Conservation (phyloP, 1,284 basidiomycete genomes). For the Coniophora puteana region DNA sequence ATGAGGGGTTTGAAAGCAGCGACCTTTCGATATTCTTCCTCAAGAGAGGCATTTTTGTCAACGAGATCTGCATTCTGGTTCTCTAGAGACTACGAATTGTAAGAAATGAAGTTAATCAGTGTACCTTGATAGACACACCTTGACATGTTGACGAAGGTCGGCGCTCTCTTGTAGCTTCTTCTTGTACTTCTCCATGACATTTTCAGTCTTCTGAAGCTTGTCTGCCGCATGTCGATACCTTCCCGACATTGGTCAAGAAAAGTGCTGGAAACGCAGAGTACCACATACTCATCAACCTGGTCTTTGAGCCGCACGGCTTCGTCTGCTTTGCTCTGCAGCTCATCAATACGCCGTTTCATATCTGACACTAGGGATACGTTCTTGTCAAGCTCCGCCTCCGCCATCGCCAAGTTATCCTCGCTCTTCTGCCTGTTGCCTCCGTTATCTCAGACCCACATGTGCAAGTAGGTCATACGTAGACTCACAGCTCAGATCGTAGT, state of each 20-base stretch:
- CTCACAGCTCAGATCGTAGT: conserved; percentile 77
- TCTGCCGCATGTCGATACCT: conserved; percentile 90
- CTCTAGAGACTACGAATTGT: conserved; percentile 65
- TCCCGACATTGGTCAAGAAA: not conserved
- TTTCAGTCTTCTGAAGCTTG: conserved; percentile 89
- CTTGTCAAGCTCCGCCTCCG: conserved; percentile 79
- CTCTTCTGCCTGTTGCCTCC: conserved; percentile 72
- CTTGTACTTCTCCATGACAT: conserved; percentile 98
- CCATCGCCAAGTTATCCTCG: conserved; percentile 80
- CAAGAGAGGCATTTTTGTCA: conserved; percentile 86
- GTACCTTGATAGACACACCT: conserved; percentile 42
- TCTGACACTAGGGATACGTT: conserved; percentile 67
- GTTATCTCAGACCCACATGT: conserved; percentile 20
- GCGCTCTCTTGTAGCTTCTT: conserved; percentile 96
- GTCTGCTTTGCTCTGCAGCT: conserved; percentile 77
- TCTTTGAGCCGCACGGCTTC: conserved; percentile 83
- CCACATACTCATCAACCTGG: conserved; percentile 83
- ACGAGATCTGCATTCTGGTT: conserved; percentile 91
- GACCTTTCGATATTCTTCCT: conserved; percentile 88
- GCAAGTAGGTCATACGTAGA: conserved; percentile 15
- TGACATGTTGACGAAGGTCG: conserved; percentile 82
- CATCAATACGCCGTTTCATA: conserved; percentile 75
- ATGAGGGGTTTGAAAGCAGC: conserved; percentile 85
- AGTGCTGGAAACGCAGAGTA: not conserved
- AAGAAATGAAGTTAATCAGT: conserved; percentile 4